Evolutionary conservation across 371 early-diverging fungal genomes (phyloP).

Genomic region (Encephalitozoon cuniculi): DNA sequence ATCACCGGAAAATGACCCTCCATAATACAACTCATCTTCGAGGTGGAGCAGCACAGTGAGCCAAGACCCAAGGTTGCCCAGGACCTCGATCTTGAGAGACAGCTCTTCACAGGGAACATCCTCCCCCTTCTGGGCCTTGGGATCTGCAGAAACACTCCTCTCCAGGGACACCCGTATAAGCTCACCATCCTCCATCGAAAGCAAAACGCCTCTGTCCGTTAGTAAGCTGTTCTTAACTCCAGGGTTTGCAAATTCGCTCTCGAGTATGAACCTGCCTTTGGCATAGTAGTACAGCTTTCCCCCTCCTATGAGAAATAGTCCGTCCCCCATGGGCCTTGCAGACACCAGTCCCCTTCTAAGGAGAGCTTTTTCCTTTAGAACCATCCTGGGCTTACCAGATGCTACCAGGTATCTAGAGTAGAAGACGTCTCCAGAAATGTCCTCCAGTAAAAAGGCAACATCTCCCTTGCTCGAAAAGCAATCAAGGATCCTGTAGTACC

Average conservation of each 20-base stretch:
- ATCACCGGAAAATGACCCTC: background rate
- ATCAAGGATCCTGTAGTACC: background rate
- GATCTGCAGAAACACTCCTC: background rate
- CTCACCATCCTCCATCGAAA: background rate
- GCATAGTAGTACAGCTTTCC: background rate
- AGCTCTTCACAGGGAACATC: background rate
- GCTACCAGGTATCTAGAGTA: background rate
- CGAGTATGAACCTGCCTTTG: background rate
- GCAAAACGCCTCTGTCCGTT: background rate
- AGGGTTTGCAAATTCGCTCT: slow-evolving; percentile 8
- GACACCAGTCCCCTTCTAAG: background rate
- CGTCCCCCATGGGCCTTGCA: background rate
- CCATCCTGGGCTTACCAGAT: background rate
- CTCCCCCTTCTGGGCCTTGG: background rate
- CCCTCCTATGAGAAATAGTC: background rate
- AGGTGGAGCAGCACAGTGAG: background rate
- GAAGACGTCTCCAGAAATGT: slow-evolving; percentile 2
- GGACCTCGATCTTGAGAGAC: background rate
- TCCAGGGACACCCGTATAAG: background rate
- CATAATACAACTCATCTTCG: background rate
- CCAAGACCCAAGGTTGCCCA: background rate
- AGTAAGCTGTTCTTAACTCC: background rate
- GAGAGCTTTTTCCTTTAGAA: background rate
- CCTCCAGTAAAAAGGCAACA: background rate
- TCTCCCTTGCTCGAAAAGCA: background rate